Percentiles rank a stretch among this genome's conserved stretches.
Evolutionary conservation across 2,329 filamentous ascomycete genomes (phyloP).

Genomic region (Arthrobotrys sinensis): DNA sequence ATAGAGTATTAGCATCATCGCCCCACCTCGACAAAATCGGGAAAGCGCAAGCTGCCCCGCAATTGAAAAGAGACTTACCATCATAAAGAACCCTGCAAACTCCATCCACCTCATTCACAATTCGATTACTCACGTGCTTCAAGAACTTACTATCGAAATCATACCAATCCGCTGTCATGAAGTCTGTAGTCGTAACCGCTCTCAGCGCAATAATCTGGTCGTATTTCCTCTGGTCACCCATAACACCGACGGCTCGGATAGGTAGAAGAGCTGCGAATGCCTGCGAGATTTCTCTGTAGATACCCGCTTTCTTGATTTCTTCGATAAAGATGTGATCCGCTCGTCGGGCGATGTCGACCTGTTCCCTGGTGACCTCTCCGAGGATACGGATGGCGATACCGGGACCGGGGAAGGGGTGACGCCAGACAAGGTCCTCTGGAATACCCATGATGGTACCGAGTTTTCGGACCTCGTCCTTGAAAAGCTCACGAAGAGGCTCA

Average conservation of each 20-base stretch:
- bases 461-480: conserved; percentile 78
- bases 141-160: conserved; percentile 78
- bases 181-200: conserved; percentile 76
- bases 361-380: conserved; percentile 85
- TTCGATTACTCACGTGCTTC: conserved; percentile 76
- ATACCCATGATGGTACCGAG: conserved; percentile 80
- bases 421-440: conserved; percentile 80
- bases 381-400: conserved; percentile 84
- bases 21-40: conserved; percentile 26
- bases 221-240: conserved; percentile 79
- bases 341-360: conserved; percentile 83
- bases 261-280: conserved; percentile 79
- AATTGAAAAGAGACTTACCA: conserved; percentile 70
- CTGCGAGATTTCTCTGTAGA: conserved; percentile 81
- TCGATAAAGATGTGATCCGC: conserved; percentile 84
- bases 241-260: conserved; percentile 77
- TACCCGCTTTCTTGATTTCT: conserved; percentile 79
- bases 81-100: conserved; percentile 81
- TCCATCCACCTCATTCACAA: conserved; percentile 82
- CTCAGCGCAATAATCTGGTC: conserved; percentile 76
- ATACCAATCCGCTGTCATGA: conserved; percentile 83
- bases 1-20: conserved; percentile 31
- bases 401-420: conserved; percentile 83
- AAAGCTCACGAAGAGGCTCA: conserved; percentile 81
- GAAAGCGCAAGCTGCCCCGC: conserved; percentile 12